phyloP scores from a whole-genome alignment of 202 grass and related monocot species.

The Dendrocalamus latiflorus region DNA sequence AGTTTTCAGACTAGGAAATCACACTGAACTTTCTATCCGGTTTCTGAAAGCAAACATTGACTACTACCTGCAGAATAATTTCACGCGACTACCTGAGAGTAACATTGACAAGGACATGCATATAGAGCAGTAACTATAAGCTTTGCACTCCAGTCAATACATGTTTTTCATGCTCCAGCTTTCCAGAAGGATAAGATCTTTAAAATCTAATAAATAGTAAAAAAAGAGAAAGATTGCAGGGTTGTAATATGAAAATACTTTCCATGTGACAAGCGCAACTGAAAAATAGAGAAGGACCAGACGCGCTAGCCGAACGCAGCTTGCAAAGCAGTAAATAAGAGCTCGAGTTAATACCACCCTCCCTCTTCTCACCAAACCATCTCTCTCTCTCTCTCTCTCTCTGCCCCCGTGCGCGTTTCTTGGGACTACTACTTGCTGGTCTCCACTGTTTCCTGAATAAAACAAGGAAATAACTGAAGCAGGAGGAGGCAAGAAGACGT shows the following conservation, averaged over 20 bases:
- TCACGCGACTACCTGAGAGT: background rate
- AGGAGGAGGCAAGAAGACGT: conserved; percentile 32
- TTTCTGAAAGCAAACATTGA: background rate
- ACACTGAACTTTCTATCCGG: background rate
- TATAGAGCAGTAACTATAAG: background rate
- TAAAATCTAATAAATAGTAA: no score
- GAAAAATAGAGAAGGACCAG: background rate
- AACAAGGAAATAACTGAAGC: background rate
- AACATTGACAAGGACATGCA: background rate
- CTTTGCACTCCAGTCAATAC: background rate
- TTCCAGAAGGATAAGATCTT: background rate
- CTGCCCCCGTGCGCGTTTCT: conserved; percentile 45
- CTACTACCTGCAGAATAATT: background rate
- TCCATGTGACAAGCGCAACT: background rate
- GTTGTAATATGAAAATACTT: background rate
- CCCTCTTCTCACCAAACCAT: conserved; percentile 16
- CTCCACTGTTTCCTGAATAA: conserved; percentile 14
- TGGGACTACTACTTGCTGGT: conserved; percentile 22
- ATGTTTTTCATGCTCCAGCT: background rate
- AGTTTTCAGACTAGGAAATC: background rate
- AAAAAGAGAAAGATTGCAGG: background rate
- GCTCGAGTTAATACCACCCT: conserved; percentile 26
- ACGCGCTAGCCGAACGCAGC: background rate
- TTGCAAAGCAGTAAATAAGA: conserved; percentile 26
- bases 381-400: background rate